A percentile compares a stretch with the other conserved stretches of the same genome.
These are phyloP conservation scores for Whalleya microplaca DNA, from an alignment of 2,329 filamentous ascomycete genomes.

Conservation along the genomic window DNA sequence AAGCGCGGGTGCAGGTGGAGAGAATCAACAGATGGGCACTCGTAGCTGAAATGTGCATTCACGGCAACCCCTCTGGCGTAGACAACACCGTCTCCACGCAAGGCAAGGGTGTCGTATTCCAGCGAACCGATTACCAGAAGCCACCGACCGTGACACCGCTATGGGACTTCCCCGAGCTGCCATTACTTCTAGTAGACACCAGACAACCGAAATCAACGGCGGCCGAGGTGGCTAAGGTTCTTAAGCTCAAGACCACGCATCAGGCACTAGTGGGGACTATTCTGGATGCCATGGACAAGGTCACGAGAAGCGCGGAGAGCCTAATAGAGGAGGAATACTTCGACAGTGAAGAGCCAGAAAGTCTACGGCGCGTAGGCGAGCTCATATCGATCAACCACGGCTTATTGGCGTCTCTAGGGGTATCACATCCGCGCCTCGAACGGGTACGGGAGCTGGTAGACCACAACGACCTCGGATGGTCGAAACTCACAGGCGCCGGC, in stretches of 20 bases:
- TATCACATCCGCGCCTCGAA: constrained; percentile 92
- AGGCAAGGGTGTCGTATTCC: constrained; percentile 92
- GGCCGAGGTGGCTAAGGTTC: constrained; percentile 86
- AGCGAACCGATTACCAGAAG: constrained; percentile 75
- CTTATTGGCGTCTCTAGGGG: constrained; percentile 84
- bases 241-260: constrained; percentile 69
- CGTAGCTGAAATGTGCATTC: constrained; percentile 95
- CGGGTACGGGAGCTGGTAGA: constrained; percentile 90
- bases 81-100: constrained; percentile 96
- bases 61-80: constrained; percentile 93
- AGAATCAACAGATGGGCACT: constrained; percentile 98
- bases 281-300: constrained; percentile 81
- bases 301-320: constrained; percentile 59
- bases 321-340: constrained; percentile 66
- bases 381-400: constrained; percentile 95
- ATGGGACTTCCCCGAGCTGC: constrained; percentile 89
- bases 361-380: constrained; percentile 77
- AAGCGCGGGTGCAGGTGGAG: constrained; percentile 89
- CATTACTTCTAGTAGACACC: constrained; percentile 87
- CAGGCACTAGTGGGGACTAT: constrained; percentile 80
- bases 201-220: constrained; percentile 84
- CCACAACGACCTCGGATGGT: constrained; percentile 89
- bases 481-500: constrained; percentile 93
- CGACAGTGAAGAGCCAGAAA: constrained; percentile 64
- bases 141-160: constrained; percentile 78